These are phyloP conservation scores for Borovskyia barvae DNA, from an alignment of 208 protist species.

Conservation along the genomic window DNA sequence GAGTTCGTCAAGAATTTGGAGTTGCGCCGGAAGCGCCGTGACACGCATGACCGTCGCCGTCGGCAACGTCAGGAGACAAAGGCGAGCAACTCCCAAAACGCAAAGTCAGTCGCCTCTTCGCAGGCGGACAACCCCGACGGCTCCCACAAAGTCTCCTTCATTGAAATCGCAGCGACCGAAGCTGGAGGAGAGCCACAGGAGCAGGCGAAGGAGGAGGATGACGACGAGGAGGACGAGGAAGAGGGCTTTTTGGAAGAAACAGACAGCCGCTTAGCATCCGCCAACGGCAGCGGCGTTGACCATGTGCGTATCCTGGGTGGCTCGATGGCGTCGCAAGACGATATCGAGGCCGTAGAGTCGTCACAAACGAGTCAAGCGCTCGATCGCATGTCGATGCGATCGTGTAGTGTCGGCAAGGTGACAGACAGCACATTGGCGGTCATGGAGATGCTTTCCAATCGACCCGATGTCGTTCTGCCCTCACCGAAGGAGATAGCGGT, in stretches of 20 bases:
- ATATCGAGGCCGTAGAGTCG: slow-evolving; percentile 12
- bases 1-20: slow-evolving; percentile 38
- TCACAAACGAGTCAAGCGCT: slow-evolving; percentile 40
- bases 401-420: slow-evolving; percentile 49
- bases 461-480: slow-evolving; percentile 60
- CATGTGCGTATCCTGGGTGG: background rate
- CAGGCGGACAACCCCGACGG: background rate
- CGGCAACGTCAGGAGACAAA: background rate
- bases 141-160: background rate
- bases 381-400: slow-evolving; percentile 54
- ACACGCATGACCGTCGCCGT: slow-evolving; percentile 13
- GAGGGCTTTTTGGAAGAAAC: background rate
- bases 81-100: too few species aligned
- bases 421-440: slow-evolving; percentile 65
- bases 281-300: background rate
- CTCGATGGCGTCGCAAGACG: background rate
- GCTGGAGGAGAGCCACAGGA: too few species aligned
- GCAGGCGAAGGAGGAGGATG: background rate
- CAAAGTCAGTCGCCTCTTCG: too few species aligned
- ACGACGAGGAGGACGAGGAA: background rate
- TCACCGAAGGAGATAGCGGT: slow-evolving; percentile 63
- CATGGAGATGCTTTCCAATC: slow-evolving; percentile 69
- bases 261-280: background rate
- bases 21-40: slow-evolving; percentile 13
- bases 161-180: too few species aligned